Evolutionary conservation across 2,329 filamentous ascomycete genomes (phyloP), one percentile per base, ranked within the genome.

Genomic region (Epichloe brachyelytri): DNA sequence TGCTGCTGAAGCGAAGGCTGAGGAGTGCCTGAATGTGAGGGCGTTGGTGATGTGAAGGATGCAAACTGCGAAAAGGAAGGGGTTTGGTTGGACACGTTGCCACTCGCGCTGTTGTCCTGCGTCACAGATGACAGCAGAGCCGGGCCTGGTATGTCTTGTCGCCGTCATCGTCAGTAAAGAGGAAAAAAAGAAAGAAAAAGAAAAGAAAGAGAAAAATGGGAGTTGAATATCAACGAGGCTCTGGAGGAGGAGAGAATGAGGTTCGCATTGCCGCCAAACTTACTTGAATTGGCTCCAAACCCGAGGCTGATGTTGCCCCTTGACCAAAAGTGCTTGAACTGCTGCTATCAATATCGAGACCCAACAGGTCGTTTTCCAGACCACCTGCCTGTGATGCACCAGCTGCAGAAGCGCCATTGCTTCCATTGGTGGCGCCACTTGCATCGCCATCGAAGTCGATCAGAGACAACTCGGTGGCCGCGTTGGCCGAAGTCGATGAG

Each of bases 311-410:
- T 95, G 48, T 84, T 84, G 45, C 91, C 90, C 82, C 80, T 61
- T 86, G 80, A 12, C 86, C 83, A 61, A 82, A 91, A 51, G 69
- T 76, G 54, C 64, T 65, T 4, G 77, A 75, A n/a, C 62, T 59
- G 17, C 62, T 59, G 46, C 86, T 83, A 46, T 82, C 82, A 61
- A 98, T 79, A 40, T 89, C 94, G 43, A 98, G 71, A 0, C 93
- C 93, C 4, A 98, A 75, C 7, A 98, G 74, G 63, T 98, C 93
- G 64, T 94, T 90, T 62, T 96, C 90, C 20, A 97, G 67, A 14
- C 86, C 83, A 50, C 79, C 82, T 1, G 79, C 70, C 52, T 79
- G 77, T 14, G 72, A 66, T 20, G 70, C 68, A 30, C 62, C 58
- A 33, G 62, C 58, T 26, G 68, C 57, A 37, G 65, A 60, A 44